Evolutionary conservation across 257 asterid species (phyloP).

Genomic region (Petunia secreta): DNA sequence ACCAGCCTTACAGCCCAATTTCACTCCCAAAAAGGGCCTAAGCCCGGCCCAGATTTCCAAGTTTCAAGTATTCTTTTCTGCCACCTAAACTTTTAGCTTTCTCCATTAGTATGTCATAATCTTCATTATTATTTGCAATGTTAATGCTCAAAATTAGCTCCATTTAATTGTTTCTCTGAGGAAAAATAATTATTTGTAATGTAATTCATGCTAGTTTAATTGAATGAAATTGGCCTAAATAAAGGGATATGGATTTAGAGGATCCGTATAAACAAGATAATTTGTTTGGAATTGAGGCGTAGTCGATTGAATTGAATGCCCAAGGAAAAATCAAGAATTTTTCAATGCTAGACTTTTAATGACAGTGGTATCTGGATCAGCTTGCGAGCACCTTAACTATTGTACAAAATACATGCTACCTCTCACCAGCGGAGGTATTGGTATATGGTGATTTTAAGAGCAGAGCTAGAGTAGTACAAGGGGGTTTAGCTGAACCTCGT

Average conservation of each 20-base stretch:
- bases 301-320: not conserved
- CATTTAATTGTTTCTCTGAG: not conserved
- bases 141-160: not conserved
- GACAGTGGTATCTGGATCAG: too few relatives aligned
- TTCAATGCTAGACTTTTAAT: too few relatives aligned
- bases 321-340: not conserved
- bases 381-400: too few relatives aligned
- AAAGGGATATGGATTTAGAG: not conserved
- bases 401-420: too few relatives aligned
- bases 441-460: too few relatives aligned
- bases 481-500: too few relatives aligned
- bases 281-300: not conserved
- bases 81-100: not conserved
- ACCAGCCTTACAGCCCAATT: constrained; percentile 55
- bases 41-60: constrained; percentile 67
- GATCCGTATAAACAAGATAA: not conserved
- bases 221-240: not conserved
- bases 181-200: not conserved
- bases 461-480: too few relatives aligned
- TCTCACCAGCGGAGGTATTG: too few relatives aligned
- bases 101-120: not conserved
- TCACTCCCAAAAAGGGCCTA: constrained; percentile 48
- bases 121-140: not conserved
- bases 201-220: not conserved
- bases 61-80: constrained; percentile 55